Percentiles rank a stretch among this genome's conserved stretches.
Evolutionary conservation across 208 protist species (phyloP).

Genomic region (Trypanosomatidae sp.): DNA sequence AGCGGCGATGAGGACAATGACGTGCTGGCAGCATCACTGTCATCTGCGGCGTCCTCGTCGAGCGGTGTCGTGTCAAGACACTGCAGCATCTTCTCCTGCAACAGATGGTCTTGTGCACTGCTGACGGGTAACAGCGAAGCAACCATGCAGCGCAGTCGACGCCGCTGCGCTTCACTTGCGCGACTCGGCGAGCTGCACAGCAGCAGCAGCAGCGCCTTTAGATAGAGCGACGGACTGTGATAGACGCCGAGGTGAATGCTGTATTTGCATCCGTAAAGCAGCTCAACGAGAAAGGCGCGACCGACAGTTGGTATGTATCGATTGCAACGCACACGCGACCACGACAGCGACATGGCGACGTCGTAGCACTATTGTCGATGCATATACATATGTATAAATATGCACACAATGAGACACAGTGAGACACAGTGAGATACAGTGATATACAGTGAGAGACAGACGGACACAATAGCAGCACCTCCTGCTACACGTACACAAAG

Average conservation of each 20-base stretch:
- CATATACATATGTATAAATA: too few relatives aligned
- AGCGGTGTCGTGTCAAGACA: constrained; percentile 48
- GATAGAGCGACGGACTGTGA: constrained; percentile 52
- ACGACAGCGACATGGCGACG: not conserved
- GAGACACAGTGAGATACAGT: too few relatives aligned
- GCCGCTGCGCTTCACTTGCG: constrained; percentile 20
- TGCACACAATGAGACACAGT: too few relatives aligned
- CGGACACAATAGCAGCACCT: too few relatives aligned
- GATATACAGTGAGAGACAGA: too few relatives aligned
- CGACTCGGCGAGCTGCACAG: constrained; percentile 10
- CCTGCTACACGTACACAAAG: too few relatives aligned
- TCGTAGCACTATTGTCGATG: too few relatives aligned
- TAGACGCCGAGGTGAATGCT: constrained; percentile 48
- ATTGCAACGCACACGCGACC: constrained; percentile 3
- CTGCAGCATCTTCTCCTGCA: constrained; percentile 45
- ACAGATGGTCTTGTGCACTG: constrained; percentile 20
- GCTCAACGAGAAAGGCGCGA: constrained; percentile 44
- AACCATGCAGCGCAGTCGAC: constrained; percentile 34
- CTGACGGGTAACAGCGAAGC: constrained; percentile 30
- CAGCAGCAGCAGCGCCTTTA: constrained; percentile 46
- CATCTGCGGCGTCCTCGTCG: not conserved
- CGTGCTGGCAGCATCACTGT: not conserved
- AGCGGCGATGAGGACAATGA: too few relatives aligned
- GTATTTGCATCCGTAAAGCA: constrained; percentile 72
- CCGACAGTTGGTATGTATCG: constrained; percentile 44